Evolutionary conservation across 352 stramenopile species (phyloP).

Genomic region (Pythium phragmiticola): DNA sequence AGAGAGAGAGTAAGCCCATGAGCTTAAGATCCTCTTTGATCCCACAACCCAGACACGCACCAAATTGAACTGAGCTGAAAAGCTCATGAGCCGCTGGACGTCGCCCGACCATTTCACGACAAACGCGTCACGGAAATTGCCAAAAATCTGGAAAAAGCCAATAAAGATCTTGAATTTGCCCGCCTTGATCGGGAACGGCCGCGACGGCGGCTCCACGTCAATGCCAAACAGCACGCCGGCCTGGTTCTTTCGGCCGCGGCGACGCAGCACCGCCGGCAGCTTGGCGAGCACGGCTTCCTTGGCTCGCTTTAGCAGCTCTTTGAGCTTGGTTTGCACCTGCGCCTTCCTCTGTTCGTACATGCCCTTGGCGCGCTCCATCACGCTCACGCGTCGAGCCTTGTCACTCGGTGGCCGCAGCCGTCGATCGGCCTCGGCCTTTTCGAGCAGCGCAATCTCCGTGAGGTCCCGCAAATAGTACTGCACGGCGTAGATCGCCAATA

Average conservation of each 20-base stretch:
- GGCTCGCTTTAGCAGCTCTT: conserved; percentile 30
- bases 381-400: conserved; percentile 15
- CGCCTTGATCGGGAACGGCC: conserved; percentile 54
- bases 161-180: conserved; percentile 82
- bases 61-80: conserved; percentile 75
- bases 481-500: conserved; percentile 36
- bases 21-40: background rate
- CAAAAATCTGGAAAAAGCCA: conserved; percentile 83
- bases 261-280: conserved; percentile 22
- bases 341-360: conserved; percentile 30
- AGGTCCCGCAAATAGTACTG: conserved; percentile 55
- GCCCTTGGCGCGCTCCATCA: conserved; percentile 28
- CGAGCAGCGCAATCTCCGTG: conserved; percentile 58
- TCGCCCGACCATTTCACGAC: conserved; percentile 60
- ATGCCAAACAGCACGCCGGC: conserved; percentile 57
- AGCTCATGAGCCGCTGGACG: conserved; percentile 58
- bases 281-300: conserved; percentile 14
- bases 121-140: conserved; percentile 69
- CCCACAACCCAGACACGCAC: conserved; percentile 25
- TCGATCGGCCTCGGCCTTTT: conserved; percentile 62
- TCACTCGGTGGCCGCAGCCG: conserved; percentile 34
- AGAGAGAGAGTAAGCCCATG: background rate
- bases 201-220: conserved; percentile 40
- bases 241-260: background rate
- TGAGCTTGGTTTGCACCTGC: conserved; percentile 26